These are phyloP conservation scores for Phytophthora citricola DNA, from an alignment of 352 stramenopile genomes.

Conservation along the genomic window DNA sequence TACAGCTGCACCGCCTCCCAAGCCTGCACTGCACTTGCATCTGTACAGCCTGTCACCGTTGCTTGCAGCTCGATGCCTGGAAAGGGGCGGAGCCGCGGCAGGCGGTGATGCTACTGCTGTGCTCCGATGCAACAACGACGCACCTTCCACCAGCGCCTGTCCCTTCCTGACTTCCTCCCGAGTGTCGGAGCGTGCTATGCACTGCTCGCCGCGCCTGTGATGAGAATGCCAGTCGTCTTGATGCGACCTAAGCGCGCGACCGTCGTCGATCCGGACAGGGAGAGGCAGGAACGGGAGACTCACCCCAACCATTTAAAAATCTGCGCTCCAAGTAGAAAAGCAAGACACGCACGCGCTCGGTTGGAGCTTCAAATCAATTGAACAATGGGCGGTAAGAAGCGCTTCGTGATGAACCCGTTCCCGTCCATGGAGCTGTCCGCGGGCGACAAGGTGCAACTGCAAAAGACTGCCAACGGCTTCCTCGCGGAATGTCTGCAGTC, in stretches of 20 bases:
- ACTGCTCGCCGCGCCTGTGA: conserved; percentile 20
- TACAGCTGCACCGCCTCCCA: conserved; percentile 14
- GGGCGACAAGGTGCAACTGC: conserved; percentile 39
- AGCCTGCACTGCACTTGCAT: conserved; percentile 22
- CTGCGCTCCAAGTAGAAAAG: conserved; percentile 18
- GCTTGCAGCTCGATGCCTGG: conserved; percentile 33
- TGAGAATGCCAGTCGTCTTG: conserved; percentile 39
- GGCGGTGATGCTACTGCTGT: conserved; percentile 12
- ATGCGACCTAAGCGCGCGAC: conserved; percentile 27
- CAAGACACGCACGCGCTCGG: neutral
- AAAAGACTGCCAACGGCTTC: conserved; percentile 37
- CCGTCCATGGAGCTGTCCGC: conserved; percentile 41
- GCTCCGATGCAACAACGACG: conserved; percentile 27
- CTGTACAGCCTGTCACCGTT: conserved; percentile 6
- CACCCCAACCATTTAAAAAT: conserved; percentile 35
- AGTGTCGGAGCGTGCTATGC: conserved; percentile 33
- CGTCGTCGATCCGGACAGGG: conserved; percentile 30
- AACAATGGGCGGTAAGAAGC: conserved; percentile 33
- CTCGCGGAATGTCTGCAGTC: conserved; percentile 31
- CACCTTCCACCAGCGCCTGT: conserved; percentile 31
- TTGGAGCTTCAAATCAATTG: conserved; percentile 8
- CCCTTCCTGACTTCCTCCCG: conserved; percentile 20
- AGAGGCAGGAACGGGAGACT: conserved; percentile 17
- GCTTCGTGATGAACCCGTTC: conserved; percentile 47
- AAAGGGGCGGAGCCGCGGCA: conserved; percentile 15